Base-by-base conservation (phyloP, 192 early-diverging fungal genomes). In the Coemansia sp. region DNA sequence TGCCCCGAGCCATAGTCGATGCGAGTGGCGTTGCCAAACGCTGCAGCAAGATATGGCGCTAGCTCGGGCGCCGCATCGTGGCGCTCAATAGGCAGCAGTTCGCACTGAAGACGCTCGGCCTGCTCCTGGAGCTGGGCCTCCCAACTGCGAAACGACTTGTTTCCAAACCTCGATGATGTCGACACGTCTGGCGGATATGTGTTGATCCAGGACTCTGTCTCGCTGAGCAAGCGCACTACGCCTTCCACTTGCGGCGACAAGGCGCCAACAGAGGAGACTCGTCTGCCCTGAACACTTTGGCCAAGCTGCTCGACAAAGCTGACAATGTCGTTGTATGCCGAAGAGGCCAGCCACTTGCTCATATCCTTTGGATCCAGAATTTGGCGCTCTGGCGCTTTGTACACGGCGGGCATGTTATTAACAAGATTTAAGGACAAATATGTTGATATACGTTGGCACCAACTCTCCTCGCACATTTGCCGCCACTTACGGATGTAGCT, bases 1-100 rank as follows among this genome's bases (percentile, higher is more conserved):
- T 99, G 97, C 12, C 97, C 97, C 27, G 87, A 91, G 15, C 97
- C 97, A 70, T 99, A 99, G 74, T 99, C 97, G 17, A 99, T 91
- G 14, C 97, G 84, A 3, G 86, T 92, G 8, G 80, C 83, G 67
- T 99, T 88, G 1, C 97, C 97, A 84, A 98, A 96, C 10, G 78
- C 65, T 21, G 80, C 82, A 0, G 61, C 76, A 32, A 96, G 80
- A 62, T 97, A 98, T 21, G 87, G 67, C 0, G 56, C 64, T 5
- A 97, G 69, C 79, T 98, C 96, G 8, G 82, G 42, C 14, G 86
- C 72, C 0, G 88, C 88, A 1, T 62, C 58, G 48, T 87, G 81
- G 8, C 29, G 9, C 48, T 27, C 36, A 15, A 18, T 33, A 2
- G 69, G 69, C 57, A 72, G 70, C 58, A 65, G 50, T 8, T 62